These are phyloP conservation scores for Azolla pinnata DNA, from an alignment of 75 land plant genomes.

Conservation along the genomic window DNA sequence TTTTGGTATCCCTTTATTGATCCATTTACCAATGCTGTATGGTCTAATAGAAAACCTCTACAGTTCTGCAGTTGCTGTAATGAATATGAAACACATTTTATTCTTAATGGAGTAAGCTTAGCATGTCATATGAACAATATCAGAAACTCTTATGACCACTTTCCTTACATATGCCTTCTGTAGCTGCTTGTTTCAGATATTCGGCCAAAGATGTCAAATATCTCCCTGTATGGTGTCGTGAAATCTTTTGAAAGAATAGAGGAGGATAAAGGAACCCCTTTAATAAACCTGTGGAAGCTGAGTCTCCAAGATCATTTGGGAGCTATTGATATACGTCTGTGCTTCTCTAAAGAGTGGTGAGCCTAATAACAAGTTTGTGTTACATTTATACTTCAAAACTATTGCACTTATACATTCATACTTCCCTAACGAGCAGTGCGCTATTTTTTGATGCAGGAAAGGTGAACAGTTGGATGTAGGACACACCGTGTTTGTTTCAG, in stretches of 20 bases:
- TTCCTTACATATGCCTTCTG: not conserved
- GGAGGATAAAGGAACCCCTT: too few species aligned
- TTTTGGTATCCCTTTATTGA: too few species aligned
- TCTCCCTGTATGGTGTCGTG: conserved; percentile 19
- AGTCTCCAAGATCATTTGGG: conserved; percentile 13
- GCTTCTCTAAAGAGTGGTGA: conserved; percentile 7
- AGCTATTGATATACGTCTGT: conserved; percentile 3
- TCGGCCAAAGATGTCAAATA: conserved; percentile 21
- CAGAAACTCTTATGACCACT: too few species aligned
- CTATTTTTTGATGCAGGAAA: conserved; percentile 11
- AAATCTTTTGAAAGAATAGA: too few species aligned
- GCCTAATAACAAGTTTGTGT: not conserved
- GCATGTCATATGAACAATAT: too few species aligned
- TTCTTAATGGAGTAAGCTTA: too few species aligned
- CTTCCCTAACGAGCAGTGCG: not conserved
- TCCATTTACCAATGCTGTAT: too few species aligned
- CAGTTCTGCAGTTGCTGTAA: too few species aligned
- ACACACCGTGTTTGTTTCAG: conserved; percentile 11
- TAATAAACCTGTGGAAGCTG: not conserved
- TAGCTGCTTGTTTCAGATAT: conserved; percentile 17
- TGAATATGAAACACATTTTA: too few species aligned
- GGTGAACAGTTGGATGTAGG: conserved; percentile 9
- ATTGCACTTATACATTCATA: too few species aligned
- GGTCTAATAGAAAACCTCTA: too few species aligned
- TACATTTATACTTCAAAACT: too few species aligned